phyloP scores from a whole-genome alignment of 371 early-diverging fungal genomes.

The Apophysomyces ossiformis region DNA sequence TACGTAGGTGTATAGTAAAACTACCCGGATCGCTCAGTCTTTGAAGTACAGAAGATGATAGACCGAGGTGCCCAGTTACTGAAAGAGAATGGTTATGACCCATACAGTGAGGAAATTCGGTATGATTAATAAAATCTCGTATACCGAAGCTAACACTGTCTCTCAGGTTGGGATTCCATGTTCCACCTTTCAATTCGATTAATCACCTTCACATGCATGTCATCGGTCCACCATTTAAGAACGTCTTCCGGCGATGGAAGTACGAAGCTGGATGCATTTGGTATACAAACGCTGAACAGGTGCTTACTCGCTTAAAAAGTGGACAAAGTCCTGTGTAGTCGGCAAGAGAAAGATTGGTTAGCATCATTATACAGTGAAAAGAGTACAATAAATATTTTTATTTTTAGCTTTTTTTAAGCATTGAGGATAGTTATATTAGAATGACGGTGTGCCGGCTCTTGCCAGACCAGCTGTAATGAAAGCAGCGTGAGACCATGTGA shows the following conservation, averaged over 20 bases:
- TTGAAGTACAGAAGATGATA: slow-evolving; percentile 50
- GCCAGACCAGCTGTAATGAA: slow-evolving; percentile 54
- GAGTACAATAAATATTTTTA: not conserved
- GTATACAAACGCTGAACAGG: slow-evolving; percentile 32
- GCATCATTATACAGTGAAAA: too few relatives aligned
- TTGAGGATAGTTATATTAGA: slow-evolving; percentile 12
- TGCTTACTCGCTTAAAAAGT: slow-evolving; percentile 17
- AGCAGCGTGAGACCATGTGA: slow-evolving; percentile 82
- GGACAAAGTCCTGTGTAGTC: slow-evolving; percentile 12
- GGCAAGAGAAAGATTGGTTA: not conserved
- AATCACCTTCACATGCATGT: slow-evolving; percentile 67
- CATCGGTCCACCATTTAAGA: slow-evolving; percentile 56
- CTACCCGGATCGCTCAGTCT: not conserved
- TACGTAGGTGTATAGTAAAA: slow-evolving; percentile 48
- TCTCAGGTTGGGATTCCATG: slow-evolving; percentile 65
- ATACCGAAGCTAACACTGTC: not conserved
- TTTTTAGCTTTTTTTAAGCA: not conserved
- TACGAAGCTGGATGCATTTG: slow-evolving; percentile 32
- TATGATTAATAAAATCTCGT: slow-evolving; percentile 13
- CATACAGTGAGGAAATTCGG: slow-evolving; percentile 30
- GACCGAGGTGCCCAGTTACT: slow-evolving; percentile 42
- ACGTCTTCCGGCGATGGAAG: slow-evolving; percentile 29
- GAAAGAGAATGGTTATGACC: slow-evolving; percentile 41
- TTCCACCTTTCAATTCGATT: slow-evolving; percentile 68
- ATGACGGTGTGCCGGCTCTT: slow-evolving; percentile 19